A percentile compares a stretch with the other conserved stretches of the same genome.
Conservation (phyloP, 805 yeast species). For the Nakazawaea holstii region DNA sequence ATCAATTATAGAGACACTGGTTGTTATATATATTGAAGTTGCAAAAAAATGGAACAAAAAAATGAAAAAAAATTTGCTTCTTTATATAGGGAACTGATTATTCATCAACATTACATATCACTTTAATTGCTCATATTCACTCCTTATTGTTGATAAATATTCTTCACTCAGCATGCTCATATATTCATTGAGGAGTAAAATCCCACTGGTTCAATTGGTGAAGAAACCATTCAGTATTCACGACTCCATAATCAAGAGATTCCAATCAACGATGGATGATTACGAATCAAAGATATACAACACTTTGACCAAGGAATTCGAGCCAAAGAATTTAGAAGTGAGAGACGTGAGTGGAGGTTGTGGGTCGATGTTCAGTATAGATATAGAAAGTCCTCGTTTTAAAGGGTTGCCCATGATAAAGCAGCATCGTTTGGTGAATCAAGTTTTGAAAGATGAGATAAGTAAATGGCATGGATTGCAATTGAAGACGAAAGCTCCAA, state of each 20-base stretch:
- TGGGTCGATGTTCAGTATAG: constrained; percentile 95
- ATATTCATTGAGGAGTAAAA: no score
- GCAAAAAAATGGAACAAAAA: no score
- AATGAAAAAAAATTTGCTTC: no score
- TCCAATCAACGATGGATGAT: constrained; percentile 33
- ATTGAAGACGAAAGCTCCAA: constrained; percentile 61
- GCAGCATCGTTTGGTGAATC: constrained; percentile 89
- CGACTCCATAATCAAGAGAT: not conserved
- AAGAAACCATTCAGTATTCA: no score
- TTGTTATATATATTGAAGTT: not conserved
- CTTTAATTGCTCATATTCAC: no score
- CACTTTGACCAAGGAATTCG: constrained; percentile 47
- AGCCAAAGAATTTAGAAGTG: constrained; percentile 62
- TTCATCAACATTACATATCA: no score
- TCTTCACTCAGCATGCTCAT: no score
- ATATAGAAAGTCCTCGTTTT: constrained; percentile 66
- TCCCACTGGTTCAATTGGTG: no score
- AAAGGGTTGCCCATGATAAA: constrained; percentile 80
- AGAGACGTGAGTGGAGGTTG: constrained; percentile 92
- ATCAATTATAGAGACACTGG: not conserved
- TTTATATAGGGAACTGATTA: no score
- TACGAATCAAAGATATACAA: constrained; percentile 62
- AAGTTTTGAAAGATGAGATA: constrained; percentile 76
- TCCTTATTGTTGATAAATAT: no score
- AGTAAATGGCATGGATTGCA: constrained; percentile 94